These are phyloP conservation scores for Primulina eburnea DNA, from an alignment of 257 asterid species.

Conservation along the genomic window DNA sequence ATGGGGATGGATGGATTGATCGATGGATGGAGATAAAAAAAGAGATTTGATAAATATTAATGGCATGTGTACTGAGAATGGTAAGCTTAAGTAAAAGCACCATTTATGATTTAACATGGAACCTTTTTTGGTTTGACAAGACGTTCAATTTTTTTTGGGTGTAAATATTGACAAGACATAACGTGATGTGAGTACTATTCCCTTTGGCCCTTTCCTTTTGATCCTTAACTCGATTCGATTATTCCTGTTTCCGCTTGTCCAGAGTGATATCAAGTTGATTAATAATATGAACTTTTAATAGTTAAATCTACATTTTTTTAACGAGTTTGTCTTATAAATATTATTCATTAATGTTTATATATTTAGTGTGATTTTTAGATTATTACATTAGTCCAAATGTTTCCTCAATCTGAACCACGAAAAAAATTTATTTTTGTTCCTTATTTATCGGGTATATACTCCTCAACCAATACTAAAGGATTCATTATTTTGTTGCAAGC, in stretches of 20 bases:
- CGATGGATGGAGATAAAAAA: background rate
- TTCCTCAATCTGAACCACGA: no score
- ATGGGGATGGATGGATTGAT: background rate
- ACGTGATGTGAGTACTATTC: constrained; percentile 38
- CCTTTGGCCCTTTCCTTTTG: constrained; percentile 23
- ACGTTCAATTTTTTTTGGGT: constrained; percentile 31
- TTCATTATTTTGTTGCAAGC: background rate
- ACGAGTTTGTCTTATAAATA: no score
- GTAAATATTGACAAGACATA: constrained; percentile 22
- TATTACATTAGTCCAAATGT: no score
- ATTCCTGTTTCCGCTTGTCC: background rate
- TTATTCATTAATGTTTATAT: no score
- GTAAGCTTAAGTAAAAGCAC: background rate
- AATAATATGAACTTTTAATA: no score
- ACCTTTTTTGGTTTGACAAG: constrained; percentile 51
- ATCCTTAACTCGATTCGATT: constrained; percentile 26
- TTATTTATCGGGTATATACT: constrained; percentile 18
- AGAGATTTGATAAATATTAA: no score
- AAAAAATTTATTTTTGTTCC: background rate
- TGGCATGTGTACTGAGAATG: no score
- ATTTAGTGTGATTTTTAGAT: no score
- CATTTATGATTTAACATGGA: constrained; percentile 11
- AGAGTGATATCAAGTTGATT: no score
- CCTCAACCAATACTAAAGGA: background rate
- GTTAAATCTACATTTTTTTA: no score